Base-by-base conservation (phyloP, 2,329 filamentous ascomycete species). In the Neonectria coccinea region DNA sequence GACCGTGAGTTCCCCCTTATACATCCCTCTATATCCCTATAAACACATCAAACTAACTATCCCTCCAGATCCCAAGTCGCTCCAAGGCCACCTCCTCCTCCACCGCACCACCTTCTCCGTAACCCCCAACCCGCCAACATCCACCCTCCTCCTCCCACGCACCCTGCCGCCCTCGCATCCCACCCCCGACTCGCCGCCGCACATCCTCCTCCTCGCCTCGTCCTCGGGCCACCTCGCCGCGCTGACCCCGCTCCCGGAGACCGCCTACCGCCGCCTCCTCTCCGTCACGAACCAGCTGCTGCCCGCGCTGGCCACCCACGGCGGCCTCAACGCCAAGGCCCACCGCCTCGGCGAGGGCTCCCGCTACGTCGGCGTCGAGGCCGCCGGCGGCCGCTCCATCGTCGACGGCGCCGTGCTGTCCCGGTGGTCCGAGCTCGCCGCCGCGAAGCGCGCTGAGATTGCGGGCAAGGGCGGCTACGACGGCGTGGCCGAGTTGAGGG, bases 101-200 rank as follows among this genome's bases (percentile, higher is more conserved):
- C 93, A 95, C 78, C 90, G 92, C 64, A 93, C 92, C 57, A 92
- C 93, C 63, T 98, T 99, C 81, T 91, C 94, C 76, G 89, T 92
- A 0, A 94, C 93, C 41, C 88, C 88, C 18, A 92, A 97, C 78
- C 86, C 91, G 68, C 89, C 92, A 0, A 91, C 92, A 1, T 87
- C 86, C 41, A 91, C 94, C 70, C 89, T 91, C 20, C 87, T 97
- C 53, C 85, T 98, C 36, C 91, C 92, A 1, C 89, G 89, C 16
- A 88, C 88, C 4, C 78, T 88, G 12, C 52, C 82, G 16, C 76
- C 85, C 55, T 79, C 80, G 51, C 75, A 78, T 67, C 73, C 74
- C 61, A 69, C 75, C 55, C 48, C 72, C 55, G 74, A 78, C 65
- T 65, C 67, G 16, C 52, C 68, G 36, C 66, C 74, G 11, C 83